Evolutionary conservation across 805 yeast genomes (phyloP).

Genomic region (Barnettozyma californica): DNA sequence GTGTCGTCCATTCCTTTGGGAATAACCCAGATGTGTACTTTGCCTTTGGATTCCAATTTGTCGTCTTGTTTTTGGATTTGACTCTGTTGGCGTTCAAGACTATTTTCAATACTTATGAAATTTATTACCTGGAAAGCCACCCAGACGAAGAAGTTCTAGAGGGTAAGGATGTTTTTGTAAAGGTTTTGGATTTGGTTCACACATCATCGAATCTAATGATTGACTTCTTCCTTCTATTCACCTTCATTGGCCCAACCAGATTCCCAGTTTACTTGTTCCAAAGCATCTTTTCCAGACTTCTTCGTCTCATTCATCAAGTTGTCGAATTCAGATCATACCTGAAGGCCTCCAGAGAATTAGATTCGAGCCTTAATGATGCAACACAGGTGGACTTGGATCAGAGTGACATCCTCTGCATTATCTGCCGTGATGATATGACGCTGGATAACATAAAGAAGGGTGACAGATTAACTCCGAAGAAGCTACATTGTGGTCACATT

Average conservation of each 20-base stretch:
- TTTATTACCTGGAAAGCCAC: slow-evolving; percentile 37
- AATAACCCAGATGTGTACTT: slow-evolving; percentile 50
- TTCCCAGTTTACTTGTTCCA: slow-evolving; percentile 45
- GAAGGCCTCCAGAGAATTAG: slow-evolving; percentile 53
- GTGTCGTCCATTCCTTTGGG: slow-evolving; percentile 40
- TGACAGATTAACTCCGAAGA: slow-evolving; percentile 60
- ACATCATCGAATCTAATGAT: slow-evolving; percentile 42
- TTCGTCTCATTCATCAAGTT: slow-evolving; percentile 30
- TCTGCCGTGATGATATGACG: slow-evolving; percentile 88
- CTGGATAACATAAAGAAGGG: slow-evolving; percentile 31
- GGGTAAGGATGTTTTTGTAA: slow-evolving; percentile 52
- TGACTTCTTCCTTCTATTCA: slow-evolving; percentile 41
- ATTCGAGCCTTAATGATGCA: slow-evolving; percentile 58
- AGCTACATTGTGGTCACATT: slow-evolving; percentile 78
- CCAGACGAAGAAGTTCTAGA: slow-evolving; percentile 73
- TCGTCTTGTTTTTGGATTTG: slow-evolving; percentile 53
- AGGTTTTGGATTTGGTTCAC: slow-evolving; percentile 49
- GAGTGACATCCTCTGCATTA: slow-evolving; percentile 67
- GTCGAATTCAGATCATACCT: slow-evolving; percentile 35
- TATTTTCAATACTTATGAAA: slow-evolving; percentile 50
- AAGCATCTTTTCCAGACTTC: slow-evolving; percentile 37
- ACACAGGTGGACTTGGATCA: slow-evolving; percentile 50
- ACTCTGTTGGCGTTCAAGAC: slow-evolving; percentile 42
- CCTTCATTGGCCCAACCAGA: slow-evolving; percentile 40
- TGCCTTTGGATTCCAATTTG: slow-evolving; percentile 73